Conservation (phyloP, 169 alveolate genomes). For the Sarcocystis neurona region DNA sequence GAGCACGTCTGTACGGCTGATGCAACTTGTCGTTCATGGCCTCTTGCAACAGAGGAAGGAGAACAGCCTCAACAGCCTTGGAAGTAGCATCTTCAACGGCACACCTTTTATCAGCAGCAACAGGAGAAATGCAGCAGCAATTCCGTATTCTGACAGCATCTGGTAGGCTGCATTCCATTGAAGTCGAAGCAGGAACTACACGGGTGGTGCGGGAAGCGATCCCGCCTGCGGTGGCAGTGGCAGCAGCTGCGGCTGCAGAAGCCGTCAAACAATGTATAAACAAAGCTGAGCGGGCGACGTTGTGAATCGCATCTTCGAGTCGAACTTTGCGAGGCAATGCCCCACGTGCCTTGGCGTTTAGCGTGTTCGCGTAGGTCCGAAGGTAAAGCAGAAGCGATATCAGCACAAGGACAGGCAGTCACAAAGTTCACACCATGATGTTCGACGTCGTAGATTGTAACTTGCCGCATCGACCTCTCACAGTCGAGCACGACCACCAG, state of each 20-base stretch:
- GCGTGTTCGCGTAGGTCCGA: too few relatives aligned
- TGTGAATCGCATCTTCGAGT: neutral
- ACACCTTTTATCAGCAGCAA: too few relatives aligned
- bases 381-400: too few relatives aligned
- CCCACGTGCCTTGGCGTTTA: neutral
- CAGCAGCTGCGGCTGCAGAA: neutral
- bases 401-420: too few relatives aligned
- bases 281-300: slow-evolving; percentile 11
- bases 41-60: neutral
- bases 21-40: slow-evolving; percentile 35
- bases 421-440: too few relatives aligned
- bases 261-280: neutral
- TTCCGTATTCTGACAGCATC: too few relatives aligned
- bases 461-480: too few relatives aligned
- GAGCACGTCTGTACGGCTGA: neutral
- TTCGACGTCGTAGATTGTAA: too few relatives aligned
- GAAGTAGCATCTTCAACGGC: neutral
- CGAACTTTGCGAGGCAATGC: neutral
- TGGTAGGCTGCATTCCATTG: neutral
- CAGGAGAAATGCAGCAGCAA: too few relatives aligned
- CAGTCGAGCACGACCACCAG: too few relatives aligned
- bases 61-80: neutral
- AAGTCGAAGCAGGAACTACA: neutral
- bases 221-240: neutral
- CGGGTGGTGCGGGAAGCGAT: neutral